A percentile compares a stretch with the other conserved stretches of the same genome.
Evolutionary conservation across 2,329 filamentous ascomycete genomes (phyloP).

Genomic region (Ceratocystis ficicola): DNA sequence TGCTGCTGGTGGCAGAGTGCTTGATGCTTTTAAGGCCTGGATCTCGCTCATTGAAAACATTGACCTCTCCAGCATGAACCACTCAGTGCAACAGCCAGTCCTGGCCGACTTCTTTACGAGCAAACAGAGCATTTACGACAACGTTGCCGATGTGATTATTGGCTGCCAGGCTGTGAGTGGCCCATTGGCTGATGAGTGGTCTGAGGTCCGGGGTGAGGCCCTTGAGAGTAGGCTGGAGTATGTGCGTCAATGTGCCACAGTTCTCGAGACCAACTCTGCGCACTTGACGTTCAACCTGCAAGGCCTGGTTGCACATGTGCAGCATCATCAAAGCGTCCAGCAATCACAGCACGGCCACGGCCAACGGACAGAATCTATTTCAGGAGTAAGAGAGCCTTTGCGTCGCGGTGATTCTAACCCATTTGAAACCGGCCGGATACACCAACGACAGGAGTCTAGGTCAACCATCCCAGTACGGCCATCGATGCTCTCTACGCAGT

Average conservation of each 20-base stretch:
- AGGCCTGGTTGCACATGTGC: conserved; percentile 68
- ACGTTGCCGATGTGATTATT: conserved; percentile 76
- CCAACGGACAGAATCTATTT: conserved; percentile 35
- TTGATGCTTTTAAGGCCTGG: conserved; percentile 85
- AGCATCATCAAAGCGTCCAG: conserved; percentile 24
- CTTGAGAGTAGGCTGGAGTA: conserved; percentile 75
- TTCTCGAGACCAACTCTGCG: conserved; percentile 73
- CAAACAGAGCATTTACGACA: conserved; percentile 89
- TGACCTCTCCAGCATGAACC: conserved; percentile 67
- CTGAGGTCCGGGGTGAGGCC: conserved; percentile 78
- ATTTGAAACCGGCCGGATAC: conserved; percentile 41
- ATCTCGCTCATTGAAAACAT: conserved; percentile 83
- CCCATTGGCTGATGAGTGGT: conserved; percentile 89
- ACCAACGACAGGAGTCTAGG: conserved; percentile 47
- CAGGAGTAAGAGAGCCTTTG: conserved; percentile 35
- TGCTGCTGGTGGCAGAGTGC: conserved; percentile 60
- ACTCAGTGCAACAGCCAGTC: conserved; percentile 70
- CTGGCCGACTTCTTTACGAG: conserved; percentile 76
- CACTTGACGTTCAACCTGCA: conserved; percentile 83
- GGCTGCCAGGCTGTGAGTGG: conserved; percentile 85
- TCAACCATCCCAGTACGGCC: conserved; percentile 33
- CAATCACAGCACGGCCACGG: conserved; percentile 30
- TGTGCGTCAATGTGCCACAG: conserved; percentile 62
- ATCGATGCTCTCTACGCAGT: conserved; percentile 44
- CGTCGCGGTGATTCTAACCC: conserved; percentile 34